Conservation (phyloP, 2,329 filamentous ascomycete genomes). For the Exophiala dermatitidis region DNA sequence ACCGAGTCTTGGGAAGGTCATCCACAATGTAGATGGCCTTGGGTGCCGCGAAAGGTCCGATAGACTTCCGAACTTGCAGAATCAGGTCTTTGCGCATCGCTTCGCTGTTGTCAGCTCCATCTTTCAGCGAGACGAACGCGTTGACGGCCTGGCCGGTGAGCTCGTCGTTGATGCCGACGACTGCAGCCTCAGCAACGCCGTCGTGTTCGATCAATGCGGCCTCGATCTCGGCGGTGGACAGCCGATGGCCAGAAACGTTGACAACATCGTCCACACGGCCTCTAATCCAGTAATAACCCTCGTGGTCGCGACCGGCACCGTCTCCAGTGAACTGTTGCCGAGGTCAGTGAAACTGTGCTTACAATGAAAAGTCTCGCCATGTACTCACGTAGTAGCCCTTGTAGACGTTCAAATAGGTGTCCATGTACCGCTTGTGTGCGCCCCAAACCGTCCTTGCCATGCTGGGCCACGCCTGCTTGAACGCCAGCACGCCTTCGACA, state of each 20-base stretch:
- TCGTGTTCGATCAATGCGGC: conserved; percentile 90
- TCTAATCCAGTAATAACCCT: conserved; percentile 99
- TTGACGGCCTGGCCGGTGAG: conserved; percentile 96
- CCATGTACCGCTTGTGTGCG: conserved; percentile 96
- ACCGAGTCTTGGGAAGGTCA: conserved; percentile 93
- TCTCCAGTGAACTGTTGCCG: conserved; percentile 51
- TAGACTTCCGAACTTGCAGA: conserved; percentile 91
- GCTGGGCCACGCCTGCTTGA: conserved; percentile 97
- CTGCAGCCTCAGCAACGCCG: conserved; percentile 84
- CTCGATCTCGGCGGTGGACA: conserved; percentile 97
- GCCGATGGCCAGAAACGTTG: conserved; percentile 91
- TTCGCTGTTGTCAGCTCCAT: conserved; percentile 67
- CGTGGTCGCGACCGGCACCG: conserved; percentile 89
- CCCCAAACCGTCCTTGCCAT: conserved; percentile 98
- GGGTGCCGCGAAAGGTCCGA: conserved; percentile 92
- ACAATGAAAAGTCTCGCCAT: too few species aligned
- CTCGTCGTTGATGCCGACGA: conserved; percentile 88
- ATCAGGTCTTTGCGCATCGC: conserved; percentile 87
- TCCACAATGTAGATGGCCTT: conserved; percentile 88
- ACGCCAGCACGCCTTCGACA: conserved; percentile 90
- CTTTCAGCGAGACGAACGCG: conserved; percentile 90
- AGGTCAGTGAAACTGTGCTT: conserved; percentile 9
- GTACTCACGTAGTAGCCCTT: conserved; percentile 87
- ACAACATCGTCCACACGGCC: conserved; percentile 97
- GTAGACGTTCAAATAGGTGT: conserved; percentile 96